These are phyloP conservation scores for Hortaea werneckii DNA, from an alignment of 2,329 filamentous ascomycete genomes.

Conservation along the genomic window DNA sequence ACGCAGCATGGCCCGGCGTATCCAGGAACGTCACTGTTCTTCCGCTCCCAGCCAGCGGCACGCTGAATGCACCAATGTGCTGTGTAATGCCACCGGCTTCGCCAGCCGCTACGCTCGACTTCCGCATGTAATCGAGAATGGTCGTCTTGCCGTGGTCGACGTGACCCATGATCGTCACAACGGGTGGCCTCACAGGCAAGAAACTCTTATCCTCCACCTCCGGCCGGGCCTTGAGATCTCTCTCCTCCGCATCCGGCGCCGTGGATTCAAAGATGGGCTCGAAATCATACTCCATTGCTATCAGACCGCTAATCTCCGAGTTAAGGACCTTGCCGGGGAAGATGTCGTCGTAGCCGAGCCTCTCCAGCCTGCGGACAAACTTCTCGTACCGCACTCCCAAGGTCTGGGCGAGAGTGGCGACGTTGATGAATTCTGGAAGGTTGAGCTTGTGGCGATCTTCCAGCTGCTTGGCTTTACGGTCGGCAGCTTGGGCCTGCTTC, in stretches of 20 bases:
- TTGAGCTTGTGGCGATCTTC: conserved; percentile 38
- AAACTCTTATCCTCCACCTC: conserved; percentile 55
- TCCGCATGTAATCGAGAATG: conserved; percentile 82
- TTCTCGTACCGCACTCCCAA: conserved; percentile 59
- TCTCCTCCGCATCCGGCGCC: conserved; percentile 40
- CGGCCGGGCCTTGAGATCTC: conserved; percentile 64
- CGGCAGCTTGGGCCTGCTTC: conserved; percentile 6
- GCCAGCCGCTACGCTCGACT: conserved; percentile 79
- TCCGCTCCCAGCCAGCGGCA: conserved; percentile 62
- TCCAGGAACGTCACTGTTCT: conserved; percentile 94
- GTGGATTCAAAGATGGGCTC: conserved; percentile 60
- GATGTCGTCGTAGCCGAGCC: conserved; percentile 83
- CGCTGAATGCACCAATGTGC: conserved; percentile 95
- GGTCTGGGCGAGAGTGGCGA: conserved; percentile 68
- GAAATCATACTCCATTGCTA: conserved; percentile 87
- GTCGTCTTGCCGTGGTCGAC: conserved; percentile 99
- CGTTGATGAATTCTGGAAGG: conserved; percentile 83
- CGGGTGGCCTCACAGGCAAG: conserved; percentile 70
- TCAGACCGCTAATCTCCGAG: conserved; percentile 77
- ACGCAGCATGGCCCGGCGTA: conserved; percentile 91
- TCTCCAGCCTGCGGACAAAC: conserved; percentile 65
- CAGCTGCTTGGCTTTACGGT: conserved; percentile 14
- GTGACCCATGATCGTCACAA: conserved; percentile 98
- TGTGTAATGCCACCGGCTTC: conserved; percentile 98
- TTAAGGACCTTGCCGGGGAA: conserved; percentile 77